Percentiles rank a stretch among this genome's conserved stretches.
Evolutionary conservation across 176 grass and related monocot species (phyloP).

Genomic region (Metroxylon sagu): DNA sequence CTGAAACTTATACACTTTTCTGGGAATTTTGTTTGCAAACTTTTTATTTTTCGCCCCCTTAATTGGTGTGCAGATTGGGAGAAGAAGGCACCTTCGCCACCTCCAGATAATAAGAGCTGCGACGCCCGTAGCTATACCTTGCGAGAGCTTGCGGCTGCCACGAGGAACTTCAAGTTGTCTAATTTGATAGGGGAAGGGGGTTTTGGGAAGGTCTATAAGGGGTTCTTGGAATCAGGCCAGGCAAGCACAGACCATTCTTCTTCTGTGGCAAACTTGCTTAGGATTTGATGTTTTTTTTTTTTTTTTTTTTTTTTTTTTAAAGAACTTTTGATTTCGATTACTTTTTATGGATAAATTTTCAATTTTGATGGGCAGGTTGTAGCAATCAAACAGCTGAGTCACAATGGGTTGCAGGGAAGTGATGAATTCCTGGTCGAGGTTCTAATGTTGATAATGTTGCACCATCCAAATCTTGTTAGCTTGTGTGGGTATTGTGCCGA

Average conservation of each 20-base stretch:
- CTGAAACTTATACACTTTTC: background rate
- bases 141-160: constrained; percentile 24
- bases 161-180: constrained; percentile 11
- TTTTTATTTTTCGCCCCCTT: no score
- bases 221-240: constrained; percentile 25
- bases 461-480: constrained; percentile 38
- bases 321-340: constrained; percentile 4
- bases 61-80: constrained; percentile 16
- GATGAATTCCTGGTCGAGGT: constrained; percentile 42
- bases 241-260: background rate
- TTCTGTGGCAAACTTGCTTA: background rate
- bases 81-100: constrained; percentile 5
- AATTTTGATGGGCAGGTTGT: constrained; percentile 24
- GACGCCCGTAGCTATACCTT: constrained; percentile 24
- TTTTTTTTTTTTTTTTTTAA: background rate
- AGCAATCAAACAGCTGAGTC: constrained; percentile 43
- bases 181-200: constrained; percentile 49
- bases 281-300: background rate
- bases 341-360: background rate
- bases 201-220: constrained; percentile 37
- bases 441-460: constrained; percentile 34
- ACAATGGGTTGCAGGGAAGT: constrained; percentile 21
- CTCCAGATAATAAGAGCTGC: constrained; percentile 1
- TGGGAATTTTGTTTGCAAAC: background rate
- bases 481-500: constrained; percentile 37